These are phyloP conservation scores for Colletotrichum agaves DNA, from an alignment of 2,329 filamentous ascomycete species.

Conservation along the genomic window DNA sequence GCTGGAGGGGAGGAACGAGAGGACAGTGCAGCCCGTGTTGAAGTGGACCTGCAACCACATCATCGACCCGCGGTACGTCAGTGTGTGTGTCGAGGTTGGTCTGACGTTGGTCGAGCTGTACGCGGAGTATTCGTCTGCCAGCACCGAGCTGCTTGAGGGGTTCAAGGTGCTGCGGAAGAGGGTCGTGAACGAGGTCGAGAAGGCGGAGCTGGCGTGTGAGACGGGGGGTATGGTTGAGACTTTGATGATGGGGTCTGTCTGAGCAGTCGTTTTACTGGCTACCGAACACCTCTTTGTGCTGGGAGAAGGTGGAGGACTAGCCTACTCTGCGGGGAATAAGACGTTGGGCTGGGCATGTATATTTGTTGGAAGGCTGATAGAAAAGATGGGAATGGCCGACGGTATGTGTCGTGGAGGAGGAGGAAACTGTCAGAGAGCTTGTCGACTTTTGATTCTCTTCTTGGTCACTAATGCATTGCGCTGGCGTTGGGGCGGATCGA, in stretches of 20 bases:
- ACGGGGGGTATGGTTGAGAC: conserved; percentile 89
- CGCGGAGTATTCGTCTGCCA: conserved; percentile 79
- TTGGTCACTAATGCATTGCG: conserved; percentile 50
- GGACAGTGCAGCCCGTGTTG: conserved; percentile 82
- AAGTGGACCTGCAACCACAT: conserved; percentile 86
- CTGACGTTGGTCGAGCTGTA: conserved; percentile 89
- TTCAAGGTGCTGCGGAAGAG: conserved; percentile 76
- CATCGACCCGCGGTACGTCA: conserved; percentile 82
- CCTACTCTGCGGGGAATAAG: too few species aligned
- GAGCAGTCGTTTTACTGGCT: conserved; percentile 9
- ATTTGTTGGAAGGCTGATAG: neutral
- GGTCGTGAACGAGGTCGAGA: conserved; percentile 82
- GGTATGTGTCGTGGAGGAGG: neutral
- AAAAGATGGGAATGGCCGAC: neutral
- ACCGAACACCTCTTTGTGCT: too few species aligned
- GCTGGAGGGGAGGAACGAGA: conserved; percentile 82
- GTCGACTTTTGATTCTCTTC: conserved; percentile 6
- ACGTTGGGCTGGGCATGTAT: neutral
- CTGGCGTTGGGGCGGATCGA: conserved; percentile 47
- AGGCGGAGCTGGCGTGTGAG: conserved; percentile 83
- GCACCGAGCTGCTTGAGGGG: conserved; percentile 75
- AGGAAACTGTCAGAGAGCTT: neutral
- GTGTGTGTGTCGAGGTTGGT: conserved; percentile 83
- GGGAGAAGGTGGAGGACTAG: too few species aligned
- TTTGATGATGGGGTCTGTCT: conserved; percentile 61